phyloP scores from a whole-genome alignment of 2,329 filamentous ascomycete genomes.

The Dendryphion nanum region DNA sequence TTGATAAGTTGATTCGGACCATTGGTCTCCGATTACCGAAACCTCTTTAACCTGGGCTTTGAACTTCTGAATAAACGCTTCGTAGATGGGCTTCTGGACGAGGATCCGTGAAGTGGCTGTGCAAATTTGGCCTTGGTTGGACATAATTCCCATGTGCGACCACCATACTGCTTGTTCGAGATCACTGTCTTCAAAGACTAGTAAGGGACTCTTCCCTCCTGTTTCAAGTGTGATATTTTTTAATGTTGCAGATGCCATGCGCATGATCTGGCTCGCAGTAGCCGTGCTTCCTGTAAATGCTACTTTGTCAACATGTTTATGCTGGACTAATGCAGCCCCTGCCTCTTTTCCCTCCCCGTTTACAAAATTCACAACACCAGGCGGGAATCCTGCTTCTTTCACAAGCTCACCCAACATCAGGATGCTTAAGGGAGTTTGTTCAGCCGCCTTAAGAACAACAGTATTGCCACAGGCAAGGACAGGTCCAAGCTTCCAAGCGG shows the following conservation, averaged over 20 bases:
- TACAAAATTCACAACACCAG: constrained; percentile 73
- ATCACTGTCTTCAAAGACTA: constrained; percentile 59
- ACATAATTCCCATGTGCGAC: constrained; percentile 53
- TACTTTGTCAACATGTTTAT: constrained; percentile 70
- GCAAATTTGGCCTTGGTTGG: constrained; percentile 55
- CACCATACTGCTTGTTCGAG: constrained; percentile 65
- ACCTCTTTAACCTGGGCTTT: constrained; percentile 2
- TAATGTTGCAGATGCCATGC: constrained; percentile 60
- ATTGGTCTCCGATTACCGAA: constrained; percentile 37
- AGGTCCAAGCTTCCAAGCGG: constrained; percentile 1
- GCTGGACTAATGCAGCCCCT: constrained; percentile 66
- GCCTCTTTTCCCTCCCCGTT: constrained; percentile 69
- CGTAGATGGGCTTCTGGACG: constrained; percentile 40
- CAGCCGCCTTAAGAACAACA: constrained; percentile 57
- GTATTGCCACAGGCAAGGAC: constrained; percentile 56
- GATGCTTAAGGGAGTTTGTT: constrained; percentile 58
- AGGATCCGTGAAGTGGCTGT: constrained; percentile 38
- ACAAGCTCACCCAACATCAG: constrained; percentile 65
- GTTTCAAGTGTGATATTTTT: constrained; percentile 64
- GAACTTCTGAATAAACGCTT: constrained; percentile 19
- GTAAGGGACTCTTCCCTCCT: constrained; percentile 57
- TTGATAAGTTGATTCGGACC: constrained; percentile 41
- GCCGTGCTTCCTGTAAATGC: constrained; percentile 75
- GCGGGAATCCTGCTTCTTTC: constrained; percentile 72
- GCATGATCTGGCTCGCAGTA: constrained; percentile 74